Evolutionary conservation across 495 filamentous ascomycete genomes (phyloP), one percentile per base, ranked within the genome.

Genomic region (Jackrogersella minutella): DNA sequence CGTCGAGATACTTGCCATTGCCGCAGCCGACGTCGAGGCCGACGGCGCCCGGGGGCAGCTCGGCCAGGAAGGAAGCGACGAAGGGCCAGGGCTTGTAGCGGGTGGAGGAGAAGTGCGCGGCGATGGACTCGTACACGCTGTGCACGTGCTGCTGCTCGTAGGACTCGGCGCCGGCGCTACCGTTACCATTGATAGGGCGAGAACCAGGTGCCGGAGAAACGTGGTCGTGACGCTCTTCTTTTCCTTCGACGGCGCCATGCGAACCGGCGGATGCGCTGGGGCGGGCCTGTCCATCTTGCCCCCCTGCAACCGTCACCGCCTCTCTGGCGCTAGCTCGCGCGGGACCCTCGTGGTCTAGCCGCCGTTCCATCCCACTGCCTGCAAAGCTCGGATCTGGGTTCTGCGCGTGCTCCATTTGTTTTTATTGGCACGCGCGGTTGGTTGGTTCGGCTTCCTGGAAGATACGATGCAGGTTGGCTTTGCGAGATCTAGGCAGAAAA

Each of bases 31-130:
- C 84, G 76, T 99, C 95, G 19, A 97, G 80, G 6, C 95, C 95
- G 31, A 98, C 78, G n/a, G 91, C 83, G 13, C 93, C 94, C 22
- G 85, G 80, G 4, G 81, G 74, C 28, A 90, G 80, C n/a, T 80
- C 77, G 37, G 77, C 77, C 37, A 99, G 85, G 75, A 97, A 99
- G 39, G 78, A 77, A 69, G 93, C 88, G 46, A 97, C 90, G 70
- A 96, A 89, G 17, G 95, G 95, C 95, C 95, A 99, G 60, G 95
- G 93, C 88, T 97, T 97, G 84, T 97, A 93, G 50, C 95, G 87
- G 17, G 95, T 99, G 9, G 92, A 87, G 11, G 94, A 97, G 79
- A 99, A 99, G 79, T 98, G 95, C 11, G 87, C 81, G 11, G 95
- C 95, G 71, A 99, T 99, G 64, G 93, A 85, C 74, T 97, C 91